Evolutionary conservation across 2,329 filamentous ascomycete species (phyloP).

Genomic region (Bipolaris zeicola): DNA sequence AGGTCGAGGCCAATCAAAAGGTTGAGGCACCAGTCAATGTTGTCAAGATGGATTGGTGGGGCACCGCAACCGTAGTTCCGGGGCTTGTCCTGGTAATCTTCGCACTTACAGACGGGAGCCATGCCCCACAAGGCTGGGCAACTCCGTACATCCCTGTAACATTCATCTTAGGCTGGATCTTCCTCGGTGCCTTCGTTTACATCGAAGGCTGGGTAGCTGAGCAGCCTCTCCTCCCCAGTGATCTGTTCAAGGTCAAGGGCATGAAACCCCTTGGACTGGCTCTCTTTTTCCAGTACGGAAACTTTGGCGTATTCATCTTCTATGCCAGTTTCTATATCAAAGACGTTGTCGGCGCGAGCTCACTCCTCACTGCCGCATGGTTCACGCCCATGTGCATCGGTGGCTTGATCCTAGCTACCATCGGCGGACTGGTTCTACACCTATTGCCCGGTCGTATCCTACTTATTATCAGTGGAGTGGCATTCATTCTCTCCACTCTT

Average conservation of each 20-base stretch:
- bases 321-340: slow-evolving; percentile 49
- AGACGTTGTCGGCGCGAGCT: slow-evolving; percentile 33
- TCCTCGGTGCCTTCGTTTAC: slow-evolving; percentile 67
- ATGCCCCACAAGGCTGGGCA: slow-evolving; percentile 72
- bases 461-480: slow-evolving; percentile 38
- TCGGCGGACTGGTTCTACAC: slow-evolving; percentile 45
- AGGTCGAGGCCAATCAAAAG: slow-evolving; percentile 8
- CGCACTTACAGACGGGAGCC: slow-evolving; percentile 73
- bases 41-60: slow-evolving; percentile 48
- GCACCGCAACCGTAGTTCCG: slow-evolving; percentile 42
- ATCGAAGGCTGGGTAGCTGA: slow-evolving; percentile 73
- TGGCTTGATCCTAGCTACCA: slow-evolving; percentile 41
- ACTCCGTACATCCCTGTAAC: slow-evolving; percentile 73
- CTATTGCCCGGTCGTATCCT: slow-evolving; percentile 43
- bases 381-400: slow-evolving; percentile 47
- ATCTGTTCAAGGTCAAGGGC: slow-evolving; percentile 71
- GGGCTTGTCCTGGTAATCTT: slow-evolving; percentile 74
- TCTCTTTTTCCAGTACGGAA: slow-evolving; percentile 54
- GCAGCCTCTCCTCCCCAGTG: slow-evolving; percentile 71
- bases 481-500: slow-evolving; percentile 38
- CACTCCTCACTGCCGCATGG: slow-evolving; percentile 43
- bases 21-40: slow-evolving; percentile 2
- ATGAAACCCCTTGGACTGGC: slow-evolving; percentile 57
- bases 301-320: slow-evolving; percentile 47
- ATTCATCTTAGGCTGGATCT: slow-evolving; percentile 65